Percentiles rank a stretch among this genome's conserved stretches.
phyloP scores from a whole-genome alignment of 176 grass and related monocot species.

The Hordeum marinum region DNA sequence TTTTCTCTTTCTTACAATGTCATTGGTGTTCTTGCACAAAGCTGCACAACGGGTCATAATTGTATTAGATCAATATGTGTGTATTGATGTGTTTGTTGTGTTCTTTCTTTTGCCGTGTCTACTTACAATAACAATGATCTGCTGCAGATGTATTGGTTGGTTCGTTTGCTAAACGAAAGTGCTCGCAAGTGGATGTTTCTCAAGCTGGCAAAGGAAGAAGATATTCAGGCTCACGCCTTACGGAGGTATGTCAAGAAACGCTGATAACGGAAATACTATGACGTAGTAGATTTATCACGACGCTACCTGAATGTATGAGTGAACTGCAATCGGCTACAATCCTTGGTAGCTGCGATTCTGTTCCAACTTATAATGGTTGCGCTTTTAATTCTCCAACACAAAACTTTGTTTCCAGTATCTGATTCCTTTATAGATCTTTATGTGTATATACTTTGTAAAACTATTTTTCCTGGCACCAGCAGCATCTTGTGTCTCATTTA shows the following conservation, averaged over 20 bases:
- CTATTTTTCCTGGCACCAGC: not conserved
- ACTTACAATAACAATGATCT: not conserved
- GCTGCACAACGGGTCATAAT: not conserved
- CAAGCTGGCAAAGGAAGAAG: not conserved
- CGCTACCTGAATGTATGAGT: not conserved
- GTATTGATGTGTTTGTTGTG: not conserved
- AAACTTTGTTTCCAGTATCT: not conserved
- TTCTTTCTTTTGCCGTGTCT: not conserved
- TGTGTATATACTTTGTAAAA: not conserved
- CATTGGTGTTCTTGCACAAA: not conserved
- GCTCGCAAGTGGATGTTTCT: too few species aligned
- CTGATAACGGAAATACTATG: not conserved
- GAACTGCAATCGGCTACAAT: not conserved
- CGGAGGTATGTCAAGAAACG: not conserved
- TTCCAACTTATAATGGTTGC: not conserved
- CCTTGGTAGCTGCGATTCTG: too few species aligned
- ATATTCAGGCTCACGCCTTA: not conserved
- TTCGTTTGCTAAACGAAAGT: too few species aligned
- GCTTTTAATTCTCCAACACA: not conserved
- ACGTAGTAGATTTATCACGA: not conserved
- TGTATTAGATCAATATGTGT: too few species aligned
- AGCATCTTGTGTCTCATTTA: not conserved
- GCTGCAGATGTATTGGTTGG: not conserved
- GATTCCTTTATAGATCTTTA: not conserved
- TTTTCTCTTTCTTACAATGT: not conserved